Conservation (phyloP, 257 asterid genomes). For the Lantana camara region DNA sequence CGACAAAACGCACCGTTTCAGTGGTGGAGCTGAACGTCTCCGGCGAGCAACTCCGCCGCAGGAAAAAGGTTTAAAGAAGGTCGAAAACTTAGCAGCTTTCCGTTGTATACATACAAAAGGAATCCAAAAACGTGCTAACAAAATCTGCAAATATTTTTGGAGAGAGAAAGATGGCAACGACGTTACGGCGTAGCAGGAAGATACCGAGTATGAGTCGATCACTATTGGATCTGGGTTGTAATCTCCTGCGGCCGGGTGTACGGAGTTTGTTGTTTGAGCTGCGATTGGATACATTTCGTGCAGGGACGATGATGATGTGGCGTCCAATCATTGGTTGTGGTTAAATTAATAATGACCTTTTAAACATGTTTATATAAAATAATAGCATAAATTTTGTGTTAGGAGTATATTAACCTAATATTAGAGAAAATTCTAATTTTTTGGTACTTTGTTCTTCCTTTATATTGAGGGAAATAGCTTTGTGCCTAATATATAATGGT, state of each 20-base stretch:
- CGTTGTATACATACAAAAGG: neutral
- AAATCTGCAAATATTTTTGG: neutral
- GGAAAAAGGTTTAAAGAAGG: neutral
- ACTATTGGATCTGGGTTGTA: constrained; percentile 11
- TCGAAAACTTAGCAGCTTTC: neutral
- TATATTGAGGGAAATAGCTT: no score
- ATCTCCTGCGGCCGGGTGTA: neutral
- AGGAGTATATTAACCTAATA: no score
- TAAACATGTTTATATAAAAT: no score
- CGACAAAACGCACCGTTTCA: neutral
- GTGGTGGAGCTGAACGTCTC: no score
- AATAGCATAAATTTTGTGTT: no score
- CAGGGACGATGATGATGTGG: neutral
- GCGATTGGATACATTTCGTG: neutral
- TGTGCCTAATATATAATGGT: no score
- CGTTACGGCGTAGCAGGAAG: neutral
- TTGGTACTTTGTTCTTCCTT: no score
- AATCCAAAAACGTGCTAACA: neutral
- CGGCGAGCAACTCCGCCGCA: constrained; percentile 1
- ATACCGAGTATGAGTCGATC: neutral
- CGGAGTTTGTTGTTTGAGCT: neutral
- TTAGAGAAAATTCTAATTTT: no score
- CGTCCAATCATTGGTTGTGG: neutral
- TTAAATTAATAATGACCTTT: no score
- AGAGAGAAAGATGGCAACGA: constrained; percentile 8